Evolutionary conservation across 176 grass and related monocot species (phyloP), one percentile per base, ranked within the genome.

Genomic region (Musa schizocarpa): DNA sequence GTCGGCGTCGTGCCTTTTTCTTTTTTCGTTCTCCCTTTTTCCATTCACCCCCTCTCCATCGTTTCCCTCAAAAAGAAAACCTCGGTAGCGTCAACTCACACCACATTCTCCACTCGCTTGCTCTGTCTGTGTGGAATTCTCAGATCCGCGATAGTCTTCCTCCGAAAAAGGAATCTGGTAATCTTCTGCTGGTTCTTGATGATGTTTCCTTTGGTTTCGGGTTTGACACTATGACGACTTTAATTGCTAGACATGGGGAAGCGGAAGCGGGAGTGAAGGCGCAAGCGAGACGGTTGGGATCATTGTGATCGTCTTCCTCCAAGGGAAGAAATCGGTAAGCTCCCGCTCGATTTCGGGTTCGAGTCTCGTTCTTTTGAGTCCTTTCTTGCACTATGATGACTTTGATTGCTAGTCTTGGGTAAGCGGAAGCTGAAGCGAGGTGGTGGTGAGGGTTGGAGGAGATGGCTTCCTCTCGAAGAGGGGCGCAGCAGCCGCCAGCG

Each of bases 381-480:
- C 34, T 43, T 43, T 43, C 34, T 43, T 43, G 34, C 34, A 6
- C 34, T 43, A 43, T 43, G 34, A 20, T 63, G 61, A 63, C 61
- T 11, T 63, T 11, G 19, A 63, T 63, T 24, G 61, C 9, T 9
- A 63, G 20, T 43, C 34, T 6, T 6, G 34, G 34, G 34, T 43
- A 43, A 43, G 34, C 34, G 34, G 34, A 43, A 43, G 34, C 34
- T 43, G 34, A 43, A 43, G 34, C 4, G 61, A n/a, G n/a, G 17
- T 22, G 62, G 62, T 24, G 62, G 62, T 22, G 62, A 22, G 1
- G 62, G 8, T n/a, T 11, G 7, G 62, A 20, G 63, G 62, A 10
- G 73, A 75, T 87, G 6, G 62, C 86, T 6, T 81, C 87, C 29
- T 70, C 68, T 50, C 68, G 68, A 11, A 70, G 68, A 51, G 68